Percentiles rank a stretch among this genome's conserved stretches.
Conservation (phyloP, 2,329 filamentous ascomycete species). For the Chaetothyriales sp. region DNA sequence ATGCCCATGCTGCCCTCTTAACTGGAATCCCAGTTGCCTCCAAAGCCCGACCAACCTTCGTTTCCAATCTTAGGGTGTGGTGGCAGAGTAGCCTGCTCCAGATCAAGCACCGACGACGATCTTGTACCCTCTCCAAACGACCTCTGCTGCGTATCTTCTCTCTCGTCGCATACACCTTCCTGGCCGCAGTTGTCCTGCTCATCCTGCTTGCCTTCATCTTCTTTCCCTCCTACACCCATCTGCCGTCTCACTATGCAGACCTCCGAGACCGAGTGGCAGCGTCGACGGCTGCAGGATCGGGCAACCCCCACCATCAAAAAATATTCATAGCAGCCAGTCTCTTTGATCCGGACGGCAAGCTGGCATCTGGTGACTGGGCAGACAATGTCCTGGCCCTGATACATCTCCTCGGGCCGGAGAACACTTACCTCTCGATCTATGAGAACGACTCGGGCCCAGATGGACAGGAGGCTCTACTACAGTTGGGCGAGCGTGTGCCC, state of each 20-base stretch:
- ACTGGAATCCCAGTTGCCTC: not conserved
- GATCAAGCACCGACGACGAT: not conserved
- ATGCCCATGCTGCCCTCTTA: not conserved
- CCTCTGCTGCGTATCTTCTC: constrained; percentile 11
- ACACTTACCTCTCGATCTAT: constrained; percentile 51
- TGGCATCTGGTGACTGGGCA: constrained; percentile 50
- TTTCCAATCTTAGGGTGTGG: not conserved
- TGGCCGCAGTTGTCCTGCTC: constrained; percentile 19
- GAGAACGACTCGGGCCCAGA: constrained; percentile 49
- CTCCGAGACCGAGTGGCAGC: constrained; percentile 21
- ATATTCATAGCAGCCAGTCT: constrained; percentile 61
- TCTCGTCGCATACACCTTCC: constrained; percentile 8
- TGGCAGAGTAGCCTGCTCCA: not conserved
- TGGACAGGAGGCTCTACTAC: constrained; percentile 39
- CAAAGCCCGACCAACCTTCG: not conserved
- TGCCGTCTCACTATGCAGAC: constrained; percentile 36
- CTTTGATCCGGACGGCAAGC: constrained; percentile 45
- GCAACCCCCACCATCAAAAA: constrained; percentile 44
- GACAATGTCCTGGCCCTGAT: constrained; percentile 51
- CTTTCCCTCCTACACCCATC: constrained; percentile 41
- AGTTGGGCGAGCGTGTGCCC: constrained; percentile 36
- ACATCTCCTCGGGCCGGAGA: constrained; percentile 46
- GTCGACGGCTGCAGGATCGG: constrained; percentile 27
- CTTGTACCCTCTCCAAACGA: constrained; percentile 5
- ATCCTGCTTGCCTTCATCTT: constrained; percentile 33